Evolutionary conservation across 768 basidiomycete species (phyloP).

Genomic region (Russula sp.): DNA sequence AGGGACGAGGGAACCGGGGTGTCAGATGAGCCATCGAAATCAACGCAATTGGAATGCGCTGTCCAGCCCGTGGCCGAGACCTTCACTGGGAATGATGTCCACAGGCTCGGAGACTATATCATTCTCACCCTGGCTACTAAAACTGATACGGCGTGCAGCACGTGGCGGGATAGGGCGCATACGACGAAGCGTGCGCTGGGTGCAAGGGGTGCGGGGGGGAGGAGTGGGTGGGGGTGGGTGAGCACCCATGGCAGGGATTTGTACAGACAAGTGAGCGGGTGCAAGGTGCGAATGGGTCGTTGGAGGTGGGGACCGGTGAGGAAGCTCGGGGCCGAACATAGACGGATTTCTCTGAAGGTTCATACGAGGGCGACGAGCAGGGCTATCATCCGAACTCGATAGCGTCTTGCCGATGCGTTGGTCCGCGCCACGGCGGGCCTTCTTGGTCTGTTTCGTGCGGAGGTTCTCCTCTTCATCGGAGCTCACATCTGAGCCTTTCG

Average conservation of each 20-base stretch:
- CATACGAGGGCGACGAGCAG: constrained; percentile 12
- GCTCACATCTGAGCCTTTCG: constrained; percentile 11
- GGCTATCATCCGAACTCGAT: constrained; percentile 7
- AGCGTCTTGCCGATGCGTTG: constrained; percentile 3
- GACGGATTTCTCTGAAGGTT: constrained; percentile 20
- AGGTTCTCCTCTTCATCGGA: constrained; percentile 21
- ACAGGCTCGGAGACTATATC: constrained; percentile 19
- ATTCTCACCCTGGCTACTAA: constrained; percentile 15
- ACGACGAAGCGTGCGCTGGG: constrained; percentile 29
- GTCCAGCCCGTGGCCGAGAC: constrained; percentile 42
- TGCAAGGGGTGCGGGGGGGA: constrained; percentile 60
- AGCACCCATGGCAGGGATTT: constrained; percentile 36
- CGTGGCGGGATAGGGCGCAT: constrained; percentile 22
- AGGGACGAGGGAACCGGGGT: too few relatives aligned
- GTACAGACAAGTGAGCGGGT: constrained; percentile 24
- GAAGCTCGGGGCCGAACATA: constrained; percentile 23
- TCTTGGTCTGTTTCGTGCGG: constrained; percentile 21
- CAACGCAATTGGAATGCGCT: constrained; percentile 70
- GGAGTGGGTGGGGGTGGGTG: constrained; percentile 42
- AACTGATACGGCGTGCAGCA: constrained; percentile 24
- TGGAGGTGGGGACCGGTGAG: constrained; percentile 11
- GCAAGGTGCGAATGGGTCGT: not conserved
- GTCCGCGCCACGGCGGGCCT: constrained; percentile 17
- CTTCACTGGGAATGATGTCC: constrained; percentile 27
- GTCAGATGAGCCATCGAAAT: not conserved